Conservation (phyloP, 2,329 filamentous ascomycete species). For the Fusarium sublunatum region DNA sequence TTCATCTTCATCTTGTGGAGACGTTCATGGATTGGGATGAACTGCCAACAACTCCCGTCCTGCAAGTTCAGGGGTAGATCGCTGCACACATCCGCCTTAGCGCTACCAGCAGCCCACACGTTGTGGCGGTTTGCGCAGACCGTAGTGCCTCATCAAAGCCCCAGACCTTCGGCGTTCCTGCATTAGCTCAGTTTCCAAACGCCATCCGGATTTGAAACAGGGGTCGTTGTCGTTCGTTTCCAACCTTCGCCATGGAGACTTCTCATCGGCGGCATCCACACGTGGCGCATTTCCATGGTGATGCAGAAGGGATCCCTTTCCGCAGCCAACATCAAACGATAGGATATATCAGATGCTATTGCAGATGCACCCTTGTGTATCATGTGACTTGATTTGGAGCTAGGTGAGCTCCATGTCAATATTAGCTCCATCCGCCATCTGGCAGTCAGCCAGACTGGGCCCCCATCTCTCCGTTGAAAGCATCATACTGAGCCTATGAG, state of each 20-base stretch:
- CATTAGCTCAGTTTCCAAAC: constrained; percentile 47
- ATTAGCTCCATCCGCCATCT: constrained; percentile 32
- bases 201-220: constrained; percentile 46
- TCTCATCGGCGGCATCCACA: constrained; percentile 27
- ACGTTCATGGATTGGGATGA: constrained; percentile 40
- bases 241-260: constrained; percentile 22
- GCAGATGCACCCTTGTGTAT: constrained; percentile 6
- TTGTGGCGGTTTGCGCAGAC: constrained; percentile 41
- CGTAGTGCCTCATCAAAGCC: constrained; percentile 41
- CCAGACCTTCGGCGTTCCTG: constrained; percentile 46
- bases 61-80: constrained; percentile 41
- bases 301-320: constrained; percentile 10
- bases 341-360: constrained; percentile 19
- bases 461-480: constrained; percentile 2
- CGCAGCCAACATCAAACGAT: constrained; percentile 18
- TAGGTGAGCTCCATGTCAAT: constrained; percentile 17
- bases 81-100: constrained; percentile 35
- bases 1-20: constrained; percentile 37
- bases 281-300: constrained; percentile 18
- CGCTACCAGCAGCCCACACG: constrained; percentile 34
- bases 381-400: constrained; percentile 36
- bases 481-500: constrained; percentile 13
- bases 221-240: constrained; percentile 38
- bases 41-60: constrained; percentile 44
- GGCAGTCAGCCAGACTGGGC: constrained; percentile 20